phyloP scores from a whole-genome alignment of 2,329 filamentous ascomycete genomes.

The Stylonectria norvegica region DNA sequence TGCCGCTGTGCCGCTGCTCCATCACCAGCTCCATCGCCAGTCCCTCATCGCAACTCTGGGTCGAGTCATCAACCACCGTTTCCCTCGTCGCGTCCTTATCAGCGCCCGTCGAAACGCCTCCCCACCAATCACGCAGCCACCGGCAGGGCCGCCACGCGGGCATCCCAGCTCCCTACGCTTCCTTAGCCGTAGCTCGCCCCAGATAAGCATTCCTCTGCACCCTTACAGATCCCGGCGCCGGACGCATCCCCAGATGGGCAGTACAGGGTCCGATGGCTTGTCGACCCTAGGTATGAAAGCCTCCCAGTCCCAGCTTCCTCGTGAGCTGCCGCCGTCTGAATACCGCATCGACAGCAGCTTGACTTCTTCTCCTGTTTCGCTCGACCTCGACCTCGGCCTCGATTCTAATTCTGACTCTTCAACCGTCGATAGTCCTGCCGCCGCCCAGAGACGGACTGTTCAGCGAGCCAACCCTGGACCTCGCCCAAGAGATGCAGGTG shows the following conservation, averaged over 20 bases:
- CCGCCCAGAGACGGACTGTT: too few species aligned
- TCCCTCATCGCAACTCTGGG: conserved; percentile 5
- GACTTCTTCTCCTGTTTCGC: not conserved
- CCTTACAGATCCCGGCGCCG: conserved; percentile 15
- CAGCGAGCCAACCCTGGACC: too few species aligned
- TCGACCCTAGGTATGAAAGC: conserved; percentile 26
- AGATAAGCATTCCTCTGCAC: conserved; percentile 17
- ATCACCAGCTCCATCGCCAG: not conserved
- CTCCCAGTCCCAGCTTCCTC: conserved; percentile 20
- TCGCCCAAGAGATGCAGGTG: not conserved
- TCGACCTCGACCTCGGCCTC: too few species aligned
- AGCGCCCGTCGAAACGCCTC: conserved; percentile 17
- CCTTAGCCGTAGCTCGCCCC: conserved; percentile 4
- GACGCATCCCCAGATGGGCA: conserved; percentile 5
- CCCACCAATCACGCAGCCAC: conserved; percentile 15
- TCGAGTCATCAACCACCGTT: conserved; percentile 1
- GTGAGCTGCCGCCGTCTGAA: conserved; percentile 8
- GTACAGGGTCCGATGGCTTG: conserved; percentile 20
- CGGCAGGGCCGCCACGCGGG: conserved; percentile 14
- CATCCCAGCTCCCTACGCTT: conserved; percentile 6
- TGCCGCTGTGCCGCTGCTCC: conserved; percentile 1
- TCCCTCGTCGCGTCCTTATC: too few species aligned
- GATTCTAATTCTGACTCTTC: too few species aligned
- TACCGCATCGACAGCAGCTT: conserved; percentile 4
- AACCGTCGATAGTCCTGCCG: too few species aligned